Conservation (phyloP, 2,329 filamentous ascomycete genomes). For the Diaporthe sp. region DNA sequence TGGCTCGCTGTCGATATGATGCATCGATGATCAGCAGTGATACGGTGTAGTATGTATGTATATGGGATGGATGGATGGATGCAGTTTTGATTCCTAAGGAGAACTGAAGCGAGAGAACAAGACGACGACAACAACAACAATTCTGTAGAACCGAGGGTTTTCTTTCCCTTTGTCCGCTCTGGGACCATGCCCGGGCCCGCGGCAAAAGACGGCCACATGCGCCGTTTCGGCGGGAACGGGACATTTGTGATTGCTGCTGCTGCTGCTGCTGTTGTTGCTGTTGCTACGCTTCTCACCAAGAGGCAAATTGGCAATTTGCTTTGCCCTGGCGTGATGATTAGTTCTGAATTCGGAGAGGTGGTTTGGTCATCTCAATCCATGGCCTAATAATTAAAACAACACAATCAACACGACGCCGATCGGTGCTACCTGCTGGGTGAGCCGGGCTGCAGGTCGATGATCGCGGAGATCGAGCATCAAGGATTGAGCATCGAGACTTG, state of each 20-base stretch:
- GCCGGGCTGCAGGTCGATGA: background rate
- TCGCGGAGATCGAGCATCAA: background rate
- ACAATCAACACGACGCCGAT: background rate
- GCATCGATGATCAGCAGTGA: background rate
- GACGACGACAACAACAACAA: no score
- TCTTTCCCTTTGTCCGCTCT: constrained; percentile 23
- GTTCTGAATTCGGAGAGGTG: background rate
- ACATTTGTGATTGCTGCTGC: background rate
- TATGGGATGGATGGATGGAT: no score
- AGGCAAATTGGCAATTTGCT: constrained; percentile 21
- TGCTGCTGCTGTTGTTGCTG: background rate
- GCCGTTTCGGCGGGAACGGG: background rate
- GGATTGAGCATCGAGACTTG: background rate
- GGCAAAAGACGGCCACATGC: constrained; percentile 12
- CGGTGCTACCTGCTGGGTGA: background rate
- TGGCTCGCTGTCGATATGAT: background rate
- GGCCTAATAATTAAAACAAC: background rate
- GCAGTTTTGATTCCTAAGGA: background rate
- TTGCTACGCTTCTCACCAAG: background rate
- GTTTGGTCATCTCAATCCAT: background rate
- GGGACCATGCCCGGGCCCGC: background rate
- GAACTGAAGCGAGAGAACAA: no score
- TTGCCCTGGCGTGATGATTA: background rate
- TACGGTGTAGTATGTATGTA: background rate
- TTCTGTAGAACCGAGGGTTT: background rate